Evolutionary conservation across 371 early-diverging fungal species (phyloP).

Genomic region (Rhizomucor miehei): DNA sequence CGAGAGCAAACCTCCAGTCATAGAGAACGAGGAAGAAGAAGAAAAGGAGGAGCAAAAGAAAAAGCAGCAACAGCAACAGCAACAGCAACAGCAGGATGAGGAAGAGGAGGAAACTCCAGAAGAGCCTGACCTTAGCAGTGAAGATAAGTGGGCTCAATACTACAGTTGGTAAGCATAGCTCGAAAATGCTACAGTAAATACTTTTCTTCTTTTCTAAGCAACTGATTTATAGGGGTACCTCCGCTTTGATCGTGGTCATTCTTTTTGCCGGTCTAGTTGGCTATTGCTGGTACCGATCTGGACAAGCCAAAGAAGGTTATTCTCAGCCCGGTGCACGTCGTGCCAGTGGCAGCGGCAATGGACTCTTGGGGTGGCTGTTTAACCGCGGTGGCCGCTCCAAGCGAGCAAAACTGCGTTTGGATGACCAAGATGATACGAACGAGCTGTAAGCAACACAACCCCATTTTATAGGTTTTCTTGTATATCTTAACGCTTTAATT

Average conservation of each 20-base stretch:
- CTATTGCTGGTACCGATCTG: conserved; percentile 31
- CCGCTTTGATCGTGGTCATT: conserved; percentile 24
- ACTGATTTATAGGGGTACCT: conserved; percentile 23
- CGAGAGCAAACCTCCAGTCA: neutral
- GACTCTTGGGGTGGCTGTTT: neutral
- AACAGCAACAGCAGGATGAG: neutral
- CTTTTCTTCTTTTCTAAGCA: neutral
- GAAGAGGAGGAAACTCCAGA: neutral
- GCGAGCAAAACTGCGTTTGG: conserved; percentile 30
- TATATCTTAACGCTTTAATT: too few relatives aligned
- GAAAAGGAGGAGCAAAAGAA: neutral
- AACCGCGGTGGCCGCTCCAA: conserved; percentile 6
- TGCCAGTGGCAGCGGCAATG: neutral
- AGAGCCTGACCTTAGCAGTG: neutral
- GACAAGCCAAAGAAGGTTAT: conserved; percentile 7
- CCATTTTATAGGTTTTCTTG: neutral
- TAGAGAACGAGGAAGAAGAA: neutral
- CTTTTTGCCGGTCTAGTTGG: conserved; percentile 21
- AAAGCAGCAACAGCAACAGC: neutral
- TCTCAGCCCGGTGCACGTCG: neutral
- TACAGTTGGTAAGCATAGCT: conserved; percentile 22
- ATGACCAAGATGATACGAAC: conserved; percentile 42
- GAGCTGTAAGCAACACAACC: conserved; percentile 36
- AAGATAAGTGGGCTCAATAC: conserved; percentile 19
- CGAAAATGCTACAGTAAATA: too few relatives aligned